Conservation (phyloP, 108 stramenopile genomes). For the Cyclotella baltica region DNA sequence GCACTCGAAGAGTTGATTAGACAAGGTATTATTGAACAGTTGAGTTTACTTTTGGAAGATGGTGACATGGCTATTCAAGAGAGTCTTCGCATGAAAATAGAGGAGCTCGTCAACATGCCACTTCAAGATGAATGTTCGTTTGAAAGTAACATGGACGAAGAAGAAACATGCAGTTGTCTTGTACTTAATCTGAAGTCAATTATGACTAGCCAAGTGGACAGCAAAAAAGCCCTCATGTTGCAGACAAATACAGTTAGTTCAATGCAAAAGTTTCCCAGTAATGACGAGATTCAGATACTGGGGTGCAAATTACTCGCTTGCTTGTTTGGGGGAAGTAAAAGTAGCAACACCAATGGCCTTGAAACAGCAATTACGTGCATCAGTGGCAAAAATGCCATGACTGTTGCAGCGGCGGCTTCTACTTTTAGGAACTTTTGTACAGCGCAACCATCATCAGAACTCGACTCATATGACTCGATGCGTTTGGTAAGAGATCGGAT, state of each 20-base stretch:
- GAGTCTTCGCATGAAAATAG: conserved; percentile 16
- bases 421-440: conserved; percentile 25
- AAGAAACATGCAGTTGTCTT: conserved; percentile 16
- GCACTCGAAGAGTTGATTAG: conserved; percentile 9
- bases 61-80: conserved; percentile 14
- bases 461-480: conserved; percentile 4
- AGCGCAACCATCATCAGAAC: neutral
- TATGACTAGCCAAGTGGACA: neutral
- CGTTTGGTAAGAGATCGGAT: conserved; percentile 13
- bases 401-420: conserved; percentile 26
- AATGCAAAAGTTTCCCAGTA: conserved; percentile 29
- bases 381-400: neutral
- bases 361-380: conserved; percentile 16
- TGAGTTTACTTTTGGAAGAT: conserved; percentile 8
- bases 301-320: conserved; percentile 38
- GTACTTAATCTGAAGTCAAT: conserved; percentile 21
- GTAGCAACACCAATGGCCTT: neutral
- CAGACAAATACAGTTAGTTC: conserved; percentile 10
- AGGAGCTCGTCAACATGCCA: conserved; percentile 11
- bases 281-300: conserved; percentile 19
- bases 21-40: conserved; percentile 24
- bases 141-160: conserved; percentile 11
- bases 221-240: conserved; percentile 7
- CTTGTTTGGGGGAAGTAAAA: conserved; percentile 8
- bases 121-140: conserved; percentile 10